Conservation (phyloP, 495 filamentous ascomycete species). For the Friedmanniomyces simplex region DNA sequence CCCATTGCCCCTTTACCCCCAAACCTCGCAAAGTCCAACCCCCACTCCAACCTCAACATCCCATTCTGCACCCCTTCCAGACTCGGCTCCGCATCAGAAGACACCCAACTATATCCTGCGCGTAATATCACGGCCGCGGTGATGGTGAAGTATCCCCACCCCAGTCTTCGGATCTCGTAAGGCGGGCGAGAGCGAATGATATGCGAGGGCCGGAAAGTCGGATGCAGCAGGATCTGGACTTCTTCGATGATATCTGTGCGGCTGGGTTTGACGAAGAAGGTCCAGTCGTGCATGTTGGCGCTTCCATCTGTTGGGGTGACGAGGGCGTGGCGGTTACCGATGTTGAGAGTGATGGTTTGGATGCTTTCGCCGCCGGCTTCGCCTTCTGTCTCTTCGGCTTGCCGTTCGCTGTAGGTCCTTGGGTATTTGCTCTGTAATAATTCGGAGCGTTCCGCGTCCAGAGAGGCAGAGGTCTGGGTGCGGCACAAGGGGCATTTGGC, state of each 20-base stretch:
- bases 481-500: constrained; percentile 28
- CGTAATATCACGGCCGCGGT: constrained; percentile 16
- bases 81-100: constrained; percentile 6
- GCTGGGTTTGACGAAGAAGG: constrained; percentile 22
- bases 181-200: constrained; percentile 18
- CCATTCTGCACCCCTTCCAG: constrained; percentile 5
- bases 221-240: constrained; percentile 23
- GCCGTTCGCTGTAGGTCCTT: constrained; percentile 13
- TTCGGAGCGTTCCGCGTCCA: neutral
- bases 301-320: neutral
- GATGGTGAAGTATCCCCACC: no score
- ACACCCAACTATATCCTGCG: constrained; percentile 20
- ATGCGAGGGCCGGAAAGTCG: constrained; percentile 19
- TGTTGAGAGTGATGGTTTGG: constrained; percentile 22
- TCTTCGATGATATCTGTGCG: constrained; percentile 23
- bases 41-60: constrained; percentile 21
- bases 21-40: constrained; percentile 20
- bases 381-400: constrained; percentile 14
- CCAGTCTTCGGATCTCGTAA: constrained; percentile 20
- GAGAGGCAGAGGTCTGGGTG: constrained; percentile 15
- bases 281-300: constrained; percentile 24
- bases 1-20: constrained; percentile 17
- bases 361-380: neutral
- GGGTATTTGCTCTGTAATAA: constrained; percentile 16
- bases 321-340: constrained; percentile 23